phyloP scores from a whole-genome alignment of 169 alveolate species.

The Besnoitia besnoiti region DNA sequence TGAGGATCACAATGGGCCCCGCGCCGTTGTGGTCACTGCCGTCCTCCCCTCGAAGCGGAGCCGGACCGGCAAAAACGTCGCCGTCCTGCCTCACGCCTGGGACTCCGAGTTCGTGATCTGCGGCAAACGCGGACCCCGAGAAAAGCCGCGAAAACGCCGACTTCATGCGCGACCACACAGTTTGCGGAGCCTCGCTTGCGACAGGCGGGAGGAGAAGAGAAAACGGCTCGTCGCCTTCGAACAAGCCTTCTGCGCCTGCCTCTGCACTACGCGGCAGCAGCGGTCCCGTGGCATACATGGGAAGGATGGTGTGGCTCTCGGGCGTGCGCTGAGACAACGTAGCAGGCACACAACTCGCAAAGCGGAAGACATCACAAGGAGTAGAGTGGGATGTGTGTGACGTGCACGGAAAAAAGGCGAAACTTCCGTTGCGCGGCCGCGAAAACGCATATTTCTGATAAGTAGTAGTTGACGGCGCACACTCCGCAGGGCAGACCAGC shows the following conservation, averaged over 20 bases:
- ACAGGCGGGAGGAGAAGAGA: background rate
- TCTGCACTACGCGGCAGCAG: background rate
- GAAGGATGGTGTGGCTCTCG: slow-evolving; percentile 42
- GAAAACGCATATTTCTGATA: too few species aligned
- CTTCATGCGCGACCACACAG: background rate
- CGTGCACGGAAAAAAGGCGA: too few species aligned
- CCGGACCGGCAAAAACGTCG: background rate
- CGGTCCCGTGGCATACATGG: slow-evolving; percentile 49
- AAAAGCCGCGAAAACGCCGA: background rate
- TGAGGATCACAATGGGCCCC: slow-evolving; percentile 12
- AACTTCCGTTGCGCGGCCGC: too few species aligned
- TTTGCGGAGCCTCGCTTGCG: background rate
- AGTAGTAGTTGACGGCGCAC: too few species aligned
- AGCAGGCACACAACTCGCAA: too few species aligned
- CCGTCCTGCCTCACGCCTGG: background rate
- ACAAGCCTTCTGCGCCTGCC: background rate
- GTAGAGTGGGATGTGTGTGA: too few species aligned
- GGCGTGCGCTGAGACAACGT: background rate
- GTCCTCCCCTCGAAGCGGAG: background rate
- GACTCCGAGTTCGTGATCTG: background rate
- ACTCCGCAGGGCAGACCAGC: too few species aligned
- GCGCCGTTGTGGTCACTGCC: background rate
- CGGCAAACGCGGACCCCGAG: background rate
- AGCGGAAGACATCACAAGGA: slow-evolving; percentile 22
- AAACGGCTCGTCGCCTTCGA: background rate